Conservation (phyloP, 2,329 filamentous ascomycete species). For the Cladophialophora immunda region DNA sequence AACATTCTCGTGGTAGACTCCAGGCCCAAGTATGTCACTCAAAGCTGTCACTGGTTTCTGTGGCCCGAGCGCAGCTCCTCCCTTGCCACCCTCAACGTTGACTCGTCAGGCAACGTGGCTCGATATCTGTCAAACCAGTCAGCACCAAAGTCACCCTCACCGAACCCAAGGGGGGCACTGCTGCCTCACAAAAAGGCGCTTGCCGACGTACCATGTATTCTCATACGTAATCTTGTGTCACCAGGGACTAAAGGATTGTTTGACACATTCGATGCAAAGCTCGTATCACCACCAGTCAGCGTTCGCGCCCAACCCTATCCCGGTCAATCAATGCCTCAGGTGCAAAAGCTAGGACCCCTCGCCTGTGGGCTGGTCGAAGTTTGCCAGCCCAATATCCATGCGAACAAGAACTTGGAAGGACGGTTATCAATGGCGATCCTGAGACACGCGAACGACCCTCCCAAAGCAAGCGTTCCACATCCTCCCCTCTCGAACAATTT, state of each 20-base stretch:
- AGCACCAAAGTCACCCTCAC: slow-evolving; percentile 16
- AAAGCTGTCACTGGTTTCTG: slow-evolving; percentile 3
- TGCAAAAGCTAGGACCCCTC: slow-evolving; percentile 2
- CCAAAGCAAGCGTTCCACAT: slow-evolving; percentile 11
- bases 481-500: slow-evolving; percentile 31
- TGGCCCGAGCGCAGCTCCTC: slow-evolving; percentile 4
- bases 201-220: slow-evolving; percentile 22
- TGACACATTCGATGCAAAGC: slow-evolving; percentile 23
- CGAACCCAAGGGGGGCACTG: slow-evolving; percentile 17
- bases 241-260: slow-evolving; percentile 21
- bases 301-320: slow-evolving; percentile 11
- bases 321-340: slow-evolving; percentile 13
- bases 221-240: slow-evolving; percentile 39
- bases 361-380: slow-evolving; percentile 14
- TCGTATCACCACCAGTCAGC: slow-evolving; percentile 29
- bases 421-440: slow-evolving; percentile 33
- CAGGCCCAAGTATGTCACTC: neutral
- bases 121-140: slow-evolving; percentile 27
- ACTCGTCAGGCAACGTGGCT: slow-evolving; percentile 37
- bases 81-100: slow-evolving; percentile 30
- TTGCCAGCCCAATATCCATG: slow-evolving; percentile 24
- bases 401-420: slow-evolving; percentile 22
- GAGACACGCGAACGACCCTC: slow-evolving; percentile 32
- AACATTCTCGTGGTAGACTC: neutral
- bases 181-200: slow-evolving; percentile 25